Evolutionary conservation across 129 eudicot species (phyloP).

Genomic region (Centaurea solstitialis): DNA sequence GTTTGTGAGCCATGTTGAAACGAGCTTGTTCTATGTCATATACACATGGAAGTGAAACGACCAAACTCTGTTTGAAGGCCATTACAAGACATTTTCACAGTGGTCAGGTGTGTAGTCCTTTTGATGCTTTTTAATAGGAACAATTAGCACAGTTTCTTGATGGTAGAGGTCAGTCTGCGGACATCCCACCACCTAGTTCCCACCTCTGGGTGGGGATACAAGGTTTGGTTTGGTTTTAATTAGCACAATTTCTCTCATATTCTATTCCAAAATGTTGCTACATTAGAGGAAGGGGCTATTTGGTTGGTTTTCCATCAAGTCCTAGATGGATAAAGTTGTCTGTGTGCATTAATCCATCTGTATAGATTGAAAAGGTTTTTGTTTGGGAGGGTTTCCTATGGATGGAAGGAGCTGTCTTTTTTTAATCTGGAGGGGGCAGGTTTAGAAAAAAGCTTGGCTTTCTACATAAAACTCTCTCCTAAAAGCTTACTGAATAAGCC

Average conservation of each 20-base stretch:
- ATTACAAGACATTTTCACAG: constrained; percentile 30
- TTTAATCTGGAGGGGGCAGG: too few species aligned
- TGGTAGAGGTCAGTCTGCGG: not conserved
- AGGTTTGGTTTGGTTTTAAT: not conserved
- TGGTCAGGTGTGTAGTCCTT: constrained; percentile 39
- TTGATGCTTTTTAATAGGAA: not conserved
- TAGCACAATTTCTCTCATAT: not conserved
- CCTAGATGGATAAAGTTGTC: too few species aligned
- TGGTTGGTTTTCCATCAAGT: too few species aligned
- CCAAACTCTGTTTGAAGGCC: constrained; percentile 28
- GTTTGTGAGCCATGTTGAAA: constrained; percentile 43
- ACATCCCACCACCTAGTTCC: not conserved
- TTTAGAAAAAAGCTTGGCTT: too few species aligned
- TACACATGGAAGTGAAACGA: constrained; percentile 29
- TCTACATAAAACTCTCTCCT: too few species aligned
- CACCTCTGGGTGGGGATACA: not conserved
- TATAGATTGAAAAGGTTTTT: too few species aligned
- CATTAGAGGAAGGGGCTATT: not conserved
- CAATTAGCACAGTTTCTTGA: not conserved
- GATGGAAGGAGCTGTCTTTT: too few species aligned
- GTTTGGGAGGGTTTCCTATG: too few species aligned
- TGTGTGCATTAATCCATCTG: too few species aligned
- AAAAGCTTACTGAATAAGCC: too few species aligned
- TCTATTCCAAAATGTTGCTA: not conserved
- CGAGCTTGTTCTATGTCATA: constrained; percentile 17